A percentile compares a stretch with the other conserved stretches of the same genome.
phyloP scores from a whole-genome alignment of 2,329 filamentous ascomycete genomes.

The Colletotrichum sojae region DNA sequence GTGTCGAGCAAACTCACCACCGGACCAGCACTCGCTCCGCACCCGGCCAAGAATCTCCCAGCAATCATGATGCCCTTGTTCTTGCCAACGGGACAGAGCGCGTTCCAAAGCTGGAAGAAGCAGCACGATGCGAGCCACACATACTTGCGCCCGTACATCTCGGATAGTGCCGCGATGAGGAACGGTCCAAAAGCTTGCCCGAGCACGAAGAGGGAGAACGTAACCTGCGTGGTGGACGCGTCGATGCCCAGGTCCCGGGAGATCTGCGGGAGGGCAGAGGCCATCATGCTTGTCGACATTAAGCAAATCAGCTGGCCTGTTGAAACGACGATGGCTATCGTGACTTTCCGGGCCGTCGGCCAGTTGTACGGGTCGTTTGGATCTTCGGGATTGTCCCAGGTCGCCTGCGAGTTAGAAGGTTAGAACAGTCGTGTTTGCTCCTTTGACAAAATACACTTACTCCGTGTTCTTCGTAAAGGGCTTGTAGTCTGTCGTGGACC shows the following conservation, averaged over 20 bases:
- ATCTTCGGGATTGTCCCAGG: slow-evolving; percentile 63
- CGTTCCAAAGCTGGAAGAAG: slow-evolving; percentile 51
- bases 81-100: slow-evolving; percentile 65
- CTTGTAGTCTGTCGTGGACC: neutral
- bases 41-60: slow-evolving; percentile 73
- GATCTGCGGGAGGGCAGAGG: slow-evolving; percentile 52
- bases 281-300: slow-evolving; percentile 55
- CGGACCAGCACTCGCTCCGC: slow-evolving; percentile 49
- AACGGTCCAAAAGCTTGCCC: slow-evolving; percentile 60
- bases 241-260: slow-evolving; percentile 48
- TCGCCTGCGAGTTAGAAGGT: neutral
- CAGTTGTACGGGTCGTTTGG: slow-evolving; percentile 67
- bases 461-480: neutral
- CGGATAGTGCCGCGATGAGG: slow-evolving; percentile 58
- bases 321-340: slow-evolving; percentile 50
- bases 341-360: slow-evolving; percentile 60
- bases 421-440: neutral
- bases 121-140: slow-evolving; percentile 55
- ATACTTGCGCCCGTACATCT: slow-evolving; percentile 55
- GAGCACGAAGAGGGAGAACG: slow-evolving; percentile 58
- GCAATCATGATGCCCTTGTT: slow-evolving; percentile 65
- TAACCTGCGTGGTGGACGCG: slow-evolving; percentile 15
- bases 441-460: neutral
- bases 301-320: slow-evolving; percentile 52
- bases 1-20: slow-evolving; percentile 43